A percentile compares a stretch with the other conserved stretches of the same genome.
Evolutionary conservation across 805 yeast species (phyloP).

Genomic region (Candida arabinofermentans): DNA sequence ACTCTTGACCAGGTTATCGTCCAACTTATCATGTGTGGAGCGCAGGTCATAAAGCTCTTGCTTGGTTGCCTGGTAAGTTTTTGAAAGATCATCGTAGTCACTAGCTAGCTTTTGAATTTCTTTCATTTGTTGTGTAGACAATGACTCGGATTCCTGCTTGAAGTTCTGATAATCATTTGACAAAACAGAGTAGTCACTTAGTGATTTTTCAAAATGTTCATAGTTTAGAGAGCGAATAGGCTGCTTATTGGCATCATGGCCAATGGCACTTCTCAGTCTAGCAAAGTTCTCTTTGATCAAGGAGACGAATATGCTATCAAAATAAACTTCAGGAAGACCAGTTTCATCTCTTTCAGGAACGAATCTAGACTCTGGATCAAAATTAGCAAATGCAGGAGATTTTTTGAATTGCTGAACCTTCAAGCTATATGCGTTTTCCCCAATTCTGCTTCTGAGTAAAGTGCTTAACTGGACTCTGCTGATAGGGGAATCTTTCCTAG

Average conservation of each 20-base stretch:
- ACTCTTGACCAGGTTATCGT: constrained; percentile 19
- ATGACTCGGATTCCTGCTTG: constrained; percentile 15
- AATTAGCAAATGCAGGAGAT: constrained; percentile 48
- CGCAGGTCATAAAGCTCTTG: constrained; percentile 33
- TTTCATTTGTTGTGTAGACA: constrained; percentile 14
- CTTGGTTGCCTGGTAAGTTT: constrained; percentile 17
- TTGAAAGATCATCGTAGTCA: constrained; percentile 33
- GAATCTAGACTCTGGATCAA: constrained; percentile 46
- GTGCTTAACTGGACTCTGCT: constrained; percentile 57
- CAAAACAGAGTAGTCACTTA: constrained; percentile 28
- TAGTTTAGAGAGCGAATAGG: constrained; percentile 65
- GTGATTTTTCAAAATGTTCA: constrained; percentile 50
- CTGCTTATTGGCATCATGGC: constrained; percentile 69
- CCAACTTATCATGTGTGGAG: constrained; percentile 23
- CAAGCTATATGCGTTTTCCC: constrained; percentile 72
- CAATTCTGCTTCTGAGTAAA: constrained; percentile 65
- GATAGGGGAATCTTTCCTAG: constrained; percentile 56
- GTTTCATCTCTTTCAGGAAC: constrained; percentile 64
- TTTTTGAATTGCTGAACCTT: constrained; percentile 73
- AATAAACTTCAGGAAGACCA: constrained; percentile 83
- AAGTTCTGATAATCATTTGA: constrained; percentile 13
- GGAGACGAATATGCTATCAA: constrained; percentile 58
- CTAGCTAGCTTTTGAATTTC: constrained; percentile 21
- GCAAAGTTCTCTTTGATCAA: constrained; percentile 64
- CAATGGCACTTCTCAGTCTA: constrained; percentile 66